Base-by-base conservation (phyloP, 768 basidiomycete species). In the Tulasnella sp. region DNA sequence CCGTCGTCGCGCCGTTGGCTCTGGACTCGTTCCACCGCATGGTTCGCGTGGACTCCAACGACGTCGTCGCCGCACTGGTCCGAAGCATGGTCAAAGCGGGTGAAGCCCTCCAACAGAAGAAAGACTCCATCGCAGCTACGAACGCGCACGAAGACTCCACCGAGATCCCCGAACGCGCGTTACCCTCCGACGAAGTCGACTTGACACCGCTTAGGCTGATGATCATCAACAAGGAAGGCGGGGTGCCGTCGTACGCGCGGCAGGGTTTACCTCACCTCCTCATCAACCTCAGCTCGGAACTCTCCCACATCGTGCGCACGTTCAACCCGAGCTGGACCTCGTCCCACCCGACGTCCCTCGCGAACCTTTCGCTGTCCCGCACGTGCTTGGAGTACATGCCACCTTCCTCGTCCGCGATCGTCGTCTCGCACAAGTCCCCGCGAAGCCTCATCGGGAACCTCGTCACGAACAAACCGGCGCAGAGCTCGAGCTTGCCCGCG, bases 391-490 rank as follows among this genome's bases (percentile, higher is more conserved):
- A 85, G 1, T 91, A 93, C 80, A 97, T 99, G 92, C 97, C 97
- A 1, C 86, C 90, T 7, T 86, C 91, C 2, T 94, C 96, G 1
- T 97, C 95, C 17, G 97, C 95, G 14, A 84, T 98, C 75, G 91
- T 99, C 88, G 97, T 98, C 65, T 96, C 94, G 16, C 97, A 99
- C 81, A 92, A 95, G 66, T 96, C 95, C 1, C 92, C 95, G 0
- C 93, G 92, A 74, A 93, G 93, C 2, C 87, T 99, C 74, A 98
- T 99, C 77, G 96, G 88, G 62, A 98, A 98, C 80, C 86, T 99
- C 34, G 95, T 99, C 78, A 99, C 96, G 37, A 99, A 99, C 80
- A 96, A 95, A 78, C 97, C 97, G 2, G 94, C 94, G 8, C 88
- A 96, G 73, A 95, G 93, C 77, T 96, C 95, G 2, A 95, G 94